These are phyloP conservation scores for Clonostachys rhizophaga DNA, from an alignment of 2,329 filamentous ascomycete species.

Conservation along the genomic window DNA sequence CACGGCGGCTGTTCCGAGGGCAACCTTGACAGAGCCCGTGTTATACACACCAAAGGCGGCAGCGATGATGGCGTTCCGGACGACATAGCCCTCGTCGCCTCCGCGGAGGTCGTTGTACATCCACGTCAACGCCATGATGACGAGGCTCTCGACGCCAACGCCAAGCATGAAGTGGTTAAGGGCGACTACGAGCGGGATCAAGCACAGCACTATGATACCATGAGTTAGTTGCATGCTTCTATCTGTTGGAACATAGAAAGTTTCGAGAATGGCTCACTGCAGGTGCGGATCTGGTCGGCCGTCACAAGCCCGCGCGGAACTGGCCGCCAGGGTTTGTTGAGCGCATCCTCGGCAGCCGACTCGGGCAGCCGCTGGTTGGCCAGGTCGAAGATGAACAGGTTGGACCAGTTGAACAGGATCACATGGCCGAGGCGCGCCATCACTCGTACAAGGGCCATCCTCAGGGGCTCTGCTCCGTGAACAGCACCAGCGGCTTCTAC, in stretches of 20 bases:
- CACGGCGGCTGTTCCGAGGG: background rate
- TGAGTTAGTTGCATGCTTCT: no score
- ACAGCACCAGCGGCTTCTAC: no score
- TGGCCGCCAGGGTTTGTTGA: slow-evolving; percentile 33
- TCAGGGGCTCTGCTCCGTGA: background rate
- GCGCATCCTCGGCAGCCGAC: slow-evolving; percentile 25
- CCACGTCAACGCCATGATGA: slow-evolving; percentile 25
- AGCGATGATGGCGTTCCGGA: slow-evolving; percentile 10
- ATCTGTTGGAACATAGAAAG: no score
- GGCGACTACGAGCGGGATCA: slow-evolving; percentile 12
- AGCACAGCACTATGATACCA: slow-evolving; percentile 10
- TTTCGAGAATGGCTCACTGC: no score
- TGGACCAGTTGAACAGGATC: slow-evolving; percentile 11
- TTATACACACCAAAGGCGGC: slow-evolving; percentile 5
- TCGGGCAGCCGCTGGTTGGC: slow-evolving; percentile 27
- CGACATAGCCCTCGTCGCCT: slow-evolving; percentile 14
- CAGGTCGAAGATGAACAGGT: slow-evolving; percentile 22
- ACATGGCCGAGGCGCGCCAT: slow-evolving; percentile 10
- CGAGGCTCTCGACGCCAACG: slow-evolving; percentile 13
- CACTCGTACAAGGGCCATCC: background rate
- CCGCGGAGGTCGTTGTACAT: slow-evolving; percentile 33
- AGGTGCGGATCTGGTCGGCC: slow-evolving; percentile 8
- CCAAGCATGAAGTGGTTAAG: slow-evolving; percentile 11
- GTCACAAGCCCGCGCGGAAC: slow-evolving; percentile 18
- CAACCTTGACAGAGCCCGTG: background rate